Conservation (phyloP, 768 basidiomycete species). For the Russula sp. region DNA sequence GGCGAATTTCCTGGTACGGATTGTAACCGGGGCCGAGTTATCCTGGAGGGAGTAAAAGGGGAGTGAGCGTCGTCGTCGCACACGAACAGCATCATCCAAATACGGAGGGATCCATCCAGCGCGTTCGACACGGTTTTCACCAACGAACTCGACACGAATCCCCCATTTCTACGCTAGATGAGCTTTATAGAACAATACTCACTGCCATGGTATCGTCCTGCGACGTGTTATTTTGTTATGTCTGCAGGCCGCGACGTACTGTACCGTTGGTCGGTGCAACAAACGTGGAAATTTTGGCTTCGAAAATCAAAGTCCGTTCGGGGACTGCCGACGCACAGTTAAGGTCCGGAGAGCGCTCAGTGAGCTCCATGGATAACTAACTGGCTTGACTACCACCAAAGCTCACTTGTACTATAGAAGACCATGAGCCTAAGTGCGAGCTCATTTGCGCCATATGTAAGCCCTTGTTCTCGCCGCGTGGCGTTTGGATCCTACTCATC, state of each 20-base stretch:
- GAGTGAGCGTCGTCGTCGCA: conserved; percentile 25
- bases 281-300: conserved; percentile 14
- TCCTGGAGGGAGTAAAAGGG: conserved; percentile 47
- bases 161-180: not conserved
- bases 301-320: conserved; percentile 41
- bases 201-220: conserved; percentile 33
- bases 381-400: not conserved
- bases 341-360: not conserved
- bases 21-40: conserved; percentile 83
- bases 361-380: not conserved
- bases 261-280: conserved; percentile 5
- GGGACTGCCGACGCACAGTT: conserved; percentile 40
- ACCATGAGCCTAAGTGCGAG: conserved; percentile 44
- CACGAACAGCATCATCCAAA: conserved; percentile 35
- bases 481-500: conserved; percentile 10
- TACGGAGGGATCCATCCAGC: conserved; percentile 38
- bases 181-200: conserved; percentile 23
- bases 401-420: conserved; percentile 1
- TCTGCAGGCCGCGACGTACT: conserved; percentile 16
- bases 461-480: conserved; percentile 25
- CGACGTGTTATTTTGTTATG: conserved; percentile 31
- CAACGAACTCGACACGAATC: not conserved
- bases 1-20: conserved; percentile 99
- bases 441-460: conserved; percentile 63
- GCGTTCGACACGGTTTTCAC: conserved; percentile 11